Conservation (phyloP, 2,329 filamentous ascomycete species). For the Fusarium compactum region DNA sequence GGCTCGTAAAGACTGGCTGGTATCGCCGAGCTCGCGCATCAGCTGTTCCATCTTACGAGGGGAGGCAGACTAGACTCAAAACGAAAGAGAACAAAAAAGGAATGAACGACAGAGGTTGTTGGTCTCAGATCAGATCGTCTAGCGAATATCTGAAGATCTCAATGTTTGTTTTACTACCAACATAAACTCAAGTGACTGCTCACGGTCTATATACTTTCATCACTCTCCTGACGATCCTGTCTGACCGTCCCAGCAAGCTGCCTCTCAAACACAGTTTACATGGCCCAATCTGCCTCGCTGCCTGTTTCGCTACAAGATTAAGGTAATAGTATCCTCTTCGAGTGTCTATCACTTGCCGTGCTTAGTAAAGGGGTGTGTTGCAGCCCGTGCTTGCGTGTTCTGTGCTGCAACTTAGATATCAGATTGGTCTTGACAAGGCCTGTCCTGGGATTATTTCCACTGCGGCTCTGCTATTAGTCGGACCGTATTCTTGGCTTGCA, state of each 20-base stretch:
- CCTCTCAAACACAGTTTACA: background rate
- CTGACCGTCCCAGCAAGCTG: background rate
- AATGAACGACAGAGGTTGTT: background rate
- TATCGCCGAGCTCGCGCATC: background rate
- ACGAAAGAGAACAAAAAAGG: background rate
- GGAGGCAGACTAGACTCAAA: background rate
- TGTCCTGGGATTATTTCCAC: background rate
- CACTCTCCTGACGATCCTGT: background rate
- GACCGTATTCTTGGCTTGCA: constrained; percentile 4
- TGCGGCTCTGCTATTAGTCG: constrained; percentile 6
- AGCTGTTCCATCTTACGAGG: constrained; percentile 3
- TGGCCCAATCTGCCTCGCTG: background rate
- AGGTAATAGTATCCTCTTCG: background rate
- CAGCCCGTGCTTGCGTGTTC: background rate
- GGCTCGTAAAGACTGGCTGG: background rate
- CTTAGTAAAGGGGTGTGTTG: background rate
- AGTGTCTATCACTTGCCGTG: constrained; percentile 3
- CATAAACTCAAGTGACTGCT: background rate
- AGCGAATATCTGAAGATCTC: constrained; percentile 2
- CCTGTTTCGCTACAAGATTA: background rate
- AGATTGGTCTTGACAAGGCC: background rate
- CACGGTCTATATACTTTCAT: constrained; percentile 3
- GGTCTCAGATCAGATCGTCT: constrained; percentile 1
- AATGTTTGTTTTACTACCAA: background rate
- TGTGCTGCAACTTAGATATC: background rate